phyloP scores from a whole-genome alignment of 352 stramenopile genomes.

The Pythium coloratum region DNA sequence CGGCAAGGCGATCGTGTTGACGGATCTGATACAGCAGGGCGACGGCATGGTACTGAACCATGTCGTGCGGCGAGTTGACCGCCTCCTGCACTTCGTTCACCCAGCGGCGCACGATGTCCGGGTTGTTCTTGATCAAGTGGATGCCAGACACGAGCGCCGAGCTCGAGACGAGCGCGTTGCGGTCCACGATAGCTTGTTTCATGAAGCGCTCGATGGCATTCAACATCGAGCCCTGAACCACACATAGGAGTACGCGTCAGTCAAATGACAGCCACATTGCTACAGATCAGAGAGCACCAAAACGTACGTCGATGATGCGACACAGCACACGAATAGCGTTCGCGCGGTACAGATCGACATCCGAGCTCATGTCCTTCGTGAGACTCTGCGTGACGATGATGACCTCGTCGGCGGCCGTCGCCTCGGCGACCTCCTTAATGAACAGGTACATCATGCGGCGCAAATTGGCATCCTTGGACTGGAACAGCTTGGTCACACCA shows the following conservation, averaged over 20 bases:
- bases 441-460: slow-evolving; percentile 99
- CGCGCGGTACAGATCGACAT: slow-evolving; percentile 97
- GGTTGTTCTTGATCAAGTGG: slow-evolving; percentile 93
- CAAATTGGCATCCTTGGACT: slow-evolving; percentile 97
- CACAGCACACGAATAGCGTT: slow-evolving; percentile 99
- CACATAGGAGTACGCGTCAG: not conserved
- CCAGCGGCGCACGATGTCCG: slow-evolving; percentile 93
- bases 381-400: slow-evolving; percentile 99
- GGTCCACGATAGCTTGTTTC: slow-evolving; percentile 99
- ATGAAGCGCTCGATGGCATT: slow-evolving; percentile 96
- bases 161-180: slow-evolving; percentile 95
- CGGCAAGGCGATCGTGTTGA: slow-evolving; percentile 96
- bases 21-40: slow-evolving; percentile 99
- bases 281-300: not conserved
- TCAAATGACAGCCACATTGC: not conserved
- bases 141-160: slow-evolving; percentile 96
- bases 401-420: slow-evolving; percentile 91
- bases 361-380: slow-evolving; percentile 99
- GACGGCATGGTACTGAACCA: slow-evolving; percentile 99
- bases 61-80: slow-evolving; percentile 94
- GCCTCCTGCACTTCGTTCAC: slow-evolving; percentile 98
- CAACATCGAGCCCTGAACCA: slow-evolving; percentile 81
- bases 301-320: slow-evolving; percentile 90
- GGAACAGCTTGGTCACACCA: slow-evolving; percentile 99
- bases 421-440: slow-evolving; percentile 97